Evolutionary conservation across 2,329 filamentous ascomycete genomes (phyloP).

Genomic region (Diaporthe nobilis): DNA sequence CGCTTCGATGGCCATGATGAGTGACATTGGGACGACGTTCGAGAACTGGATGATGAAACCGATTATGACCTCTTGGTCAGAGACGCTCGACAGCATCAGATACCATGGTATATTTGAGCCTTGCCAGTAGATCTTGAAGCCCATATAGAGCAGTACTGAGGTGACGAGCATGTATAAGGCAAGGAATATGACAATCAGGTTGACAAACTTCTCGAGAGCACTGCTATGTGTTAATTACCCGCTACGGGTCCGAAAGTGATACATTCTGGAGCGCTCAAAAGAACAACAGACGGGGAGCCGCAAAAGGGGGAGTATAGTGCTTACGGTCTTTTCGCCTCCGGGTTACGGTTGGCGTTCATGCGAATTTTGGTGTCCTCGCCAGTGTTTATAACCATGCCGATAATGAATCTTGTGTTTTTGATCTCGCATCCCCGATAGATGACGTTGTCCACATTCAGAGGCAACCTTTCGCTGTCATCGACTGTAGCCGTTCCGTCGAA

Average conservation of each 20-base stretch:
- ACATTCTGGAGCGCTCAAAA: too few species aligned
- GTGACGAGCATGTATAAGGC: conserved; percentile 84
- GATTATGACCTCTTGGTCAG: conserved; percentile 85
- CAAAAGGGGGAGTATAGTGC: too few species aligned
- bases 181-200: conserved; percentile 83
- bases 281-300: too few species aligned
- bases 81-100: conserved; percentile 76
- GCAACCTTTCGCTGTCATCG: conserved; percentile 72
- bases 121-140: conserved; percentile 86
- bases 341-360: conserved; percentile 88
- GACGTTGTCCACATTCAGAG: conserved; percentile 85
- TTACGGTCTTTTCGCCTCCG: conserved; percentile 79
- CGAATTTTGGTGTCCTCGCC: conserved; percentile 89
- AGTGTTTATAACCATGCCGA: conserved; percentile 88
- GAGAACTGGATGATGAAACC: conserved; percentile 98
- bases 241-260: too few species aligned
- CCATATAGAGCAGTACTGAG: conserved; percentile 79
- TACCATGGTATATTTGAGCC: conserved; percentile 83
- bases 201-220: conserved; percentile 78
- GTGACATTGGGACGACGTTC: conserved; percentile 91
- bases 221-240: too few species aligned
- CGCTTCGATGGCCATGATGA: conserved; percentile 92
- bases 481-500: conserved; percentile 79
- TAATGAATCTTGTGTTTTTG: conserved; percentile 80
- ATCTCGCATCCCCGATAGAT: conserved; percentile 89